Percentiles rank a stretch among this genome's conserved stretches.
Evolutionary conservation across 2,329 filamentous ascomycete species (phyloP).

Genomic region (Cordyceps farinosa): DNA sequence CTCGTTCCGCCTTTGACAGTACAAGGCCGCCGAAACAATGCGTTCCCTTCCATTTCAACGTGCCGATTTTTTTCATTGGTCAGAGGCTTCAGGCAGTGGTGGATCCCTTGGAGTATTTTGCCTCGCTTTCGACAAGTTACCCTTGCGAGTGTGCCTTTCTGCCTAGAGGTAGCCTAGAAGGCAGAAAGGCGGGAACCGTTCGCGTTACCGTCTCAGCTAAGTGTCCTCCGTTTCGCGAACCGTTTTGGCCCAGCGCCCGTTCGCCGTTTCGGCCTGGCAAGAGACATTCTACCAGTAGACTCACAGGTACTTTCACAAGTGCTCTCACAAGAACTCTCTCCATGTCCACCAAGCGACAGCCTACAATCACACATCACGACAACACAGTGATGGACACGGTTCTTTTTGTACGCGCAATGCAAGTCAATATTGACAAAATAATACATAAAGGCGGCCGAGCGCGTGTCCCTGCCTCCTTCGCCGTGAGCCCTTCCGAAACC

Average conservation of each 20-base stretch:
- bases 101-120: slow-evolving; percentile 8
- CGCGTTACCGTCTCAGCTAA: background rate
- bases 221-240: background rate
- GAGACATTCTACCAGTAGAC: background rate
- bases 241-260: background rate
- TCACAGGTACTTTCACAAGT: background rate
- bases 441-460: slow-evolving; percentile 6
- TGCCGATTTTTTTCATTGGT: slow-evolving; percentile 12
- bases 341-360: background rate
- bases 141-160: background rate
- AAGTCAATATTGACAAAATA: slow-evolving; percentile 12
- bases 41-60: background rate
- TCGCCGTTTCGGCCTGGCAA: background rate
- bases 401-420: slow-evolving; percentile 4
- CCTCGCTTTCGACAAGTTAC: background rate
- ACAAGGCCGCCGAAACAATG: background rate
- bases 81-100: background rate
- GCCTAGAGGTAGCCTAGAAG: background rate
- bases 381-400: background rate
- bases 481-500: slow-evolving; percentile 11
- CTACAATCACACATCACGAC: background rate
- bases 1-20: too few relatives aligned
- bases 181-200: slow-evolving; percentile 4
- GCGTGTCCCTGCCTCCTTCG: background rate
- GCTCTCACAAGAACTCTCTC: too few relatives aligned